These are phyloP conservation scores for Neurospora sp. DNA, from an alignment of 495 filamentous ascomycete genomes.

Conservation along the genomic window DNA sequence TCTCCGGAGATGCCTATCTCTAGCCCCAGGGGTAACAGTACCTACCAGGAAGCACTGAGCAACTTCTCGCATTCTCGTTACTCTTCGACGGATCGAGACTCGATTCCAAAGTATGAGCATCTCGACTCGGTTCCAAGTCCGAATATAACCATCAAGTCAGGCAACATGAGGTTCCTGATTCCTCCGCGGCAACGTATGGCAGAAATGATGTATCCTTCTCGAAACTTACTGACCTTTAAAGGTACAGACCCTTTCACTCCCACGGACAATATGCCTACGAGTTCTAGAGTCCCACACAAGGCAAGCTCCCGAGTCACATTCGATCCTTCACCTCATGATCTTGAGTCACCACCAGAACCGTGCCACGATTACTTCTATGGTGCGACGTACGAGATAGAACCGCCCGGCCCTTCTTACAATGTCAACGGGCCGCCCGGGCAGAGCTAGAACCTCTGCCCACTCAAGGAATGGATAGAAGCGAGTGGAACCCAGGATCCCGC, in stretches of 20 bases:
- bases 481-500: not conserved
- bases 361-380: not conserved
- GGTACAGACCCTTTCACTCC: not conserved
- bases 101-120: not conserved
- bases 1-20: not conserved
- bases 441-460: conserved; percentile 10
- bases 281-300: not conserved
- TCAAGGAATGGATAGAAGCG: conserved; percentile 1
- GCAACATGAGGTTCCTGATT: not conserved
- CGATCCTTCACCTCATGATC: not conserved
- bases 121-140: not conserved
- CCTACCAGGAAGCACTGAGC: not conserved
- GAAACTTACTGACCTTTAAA: too few species aligned
- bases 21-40: not conserved
- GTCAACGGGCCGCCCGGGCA: not conserved
- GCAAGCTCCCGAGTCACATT: not conserved
- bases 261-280: not conserved
- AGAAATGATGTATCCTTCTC: too few species aligned
- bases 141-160: not conserved
- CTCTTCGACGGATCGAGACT: not conserved
- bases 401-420: not conserved
- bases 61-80: not conserved
- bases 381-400: not conserved
- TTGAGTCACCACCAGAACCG: not conserved
- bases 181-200: not conserved